Evolutionary conservation across 2,329 filamentous ascomycete genomes (phyloP).

Genomic region (Geosmithia morbida): DNA sequence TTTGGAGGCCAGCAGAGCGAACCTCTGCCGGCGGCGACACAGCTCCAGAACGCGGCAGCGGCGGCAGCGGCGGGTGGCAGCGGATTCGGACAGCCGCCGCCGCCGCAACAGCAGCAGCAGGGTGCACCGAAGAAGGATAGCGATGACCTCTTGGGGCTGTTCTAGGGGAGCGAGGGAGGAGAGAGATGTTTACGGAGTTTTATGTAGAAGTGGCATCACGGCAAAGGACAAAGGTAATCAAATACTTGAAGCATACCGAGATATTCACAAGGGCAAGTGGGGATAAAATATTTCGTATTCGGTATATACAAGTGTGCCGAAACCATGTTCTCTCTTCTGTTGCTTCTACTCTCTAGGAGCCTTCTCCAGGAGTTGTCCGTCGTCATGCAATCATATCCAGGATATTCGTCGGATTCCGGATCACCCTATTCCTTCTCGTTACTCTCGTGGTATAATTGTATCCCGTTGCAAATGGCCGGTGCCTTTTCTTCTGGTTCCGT

Average conservation of each 20-base stretch:
- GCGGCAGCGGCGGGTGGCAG: slow-evolving; percentile 10
- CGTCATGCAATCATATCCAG: neutral
- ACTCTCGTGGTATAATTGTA: neutral
- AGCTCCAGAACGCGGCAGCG: slow-evolving; percentile 27
- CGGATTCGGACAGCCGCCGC: neutral
- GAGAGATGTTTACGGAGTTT: neutral
- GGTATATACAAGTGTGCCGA: neutral
- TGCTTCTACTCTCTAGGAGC: neutral
- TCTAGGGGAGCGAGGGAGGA: slow-evolving; percentile 12
- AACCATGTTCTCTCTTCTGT: neutral
- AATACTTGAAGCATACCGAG: neutral
- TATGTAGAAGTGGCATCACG: neutral
- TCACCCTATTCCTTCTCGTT: neutral
- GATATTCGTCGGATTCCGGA: neutral
- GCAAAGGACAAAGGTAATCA: neutral
- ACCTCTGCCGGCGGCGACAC: slow-evolving; percentile 49
- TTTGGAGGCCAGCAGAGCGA: slow-evolving; percentile 44
- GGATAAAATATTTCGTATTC: neutral
- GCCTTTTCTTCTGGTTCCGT: neutral
- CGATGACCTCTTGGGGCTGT: slow-evolving; percentile 40
- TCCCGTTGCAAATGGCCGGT: neutral
- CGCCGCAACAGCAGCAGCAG: slow-evolving; percentile 8
- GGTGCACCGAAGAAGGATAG: slow-evolving; percentile 38
- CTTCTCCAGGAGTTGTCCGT: neutral
- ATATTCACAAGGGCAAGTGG: neutral